A percentile compares a stretch with the other conserved stretches of the same genome.
These are phyloP conservation scores for Penstemon davidsonii DNA, from an alignment of 257 asterid species.

Conservation along the genomic window DNA sequence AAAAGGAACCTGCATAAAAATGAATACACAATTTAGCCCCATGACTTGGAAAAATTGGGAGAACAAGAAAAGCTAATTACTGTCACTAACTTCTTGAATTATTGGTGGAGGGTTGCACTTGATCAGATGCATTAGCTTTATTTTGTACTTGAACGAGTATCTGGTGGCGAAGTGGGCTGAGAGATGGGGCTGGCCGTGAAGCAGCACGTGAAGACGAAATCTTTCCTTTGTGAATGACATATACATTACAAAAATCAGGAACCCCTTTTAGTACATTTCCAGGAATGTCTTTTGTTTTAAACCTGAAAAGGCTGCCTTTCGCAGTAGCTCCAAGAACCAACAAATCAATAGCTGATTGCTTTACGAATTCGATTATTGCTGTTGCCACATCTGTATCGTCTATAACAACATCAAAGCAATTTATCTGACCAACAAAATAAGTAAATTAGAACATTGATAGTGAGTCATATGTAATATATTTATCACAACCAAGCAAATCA, in stretches of 20 bases:
- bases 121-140: constrained; percentile 33
- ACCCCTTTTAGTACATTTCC: constrained; percentile 64
- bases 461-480: no score
- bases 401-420: constrained; percentile 63
- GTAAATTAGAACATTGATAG: no score
- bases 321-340: constrained; percentile 76
- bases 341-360: constrained; percentile 62
- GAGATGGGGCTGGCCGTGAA: constrained; percentile 60
- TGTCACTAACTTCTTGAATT: constrained; percentile 48
- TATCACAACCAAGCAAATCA: background rate
- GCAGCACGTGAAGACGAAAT: constrained; percentile 68
- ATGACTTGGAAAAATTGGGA: background rate
- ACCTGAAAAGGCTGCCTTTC: constrained; percentile 74
- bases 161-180: constrained; percentile 71
- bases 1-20: constrained; percentile 35
- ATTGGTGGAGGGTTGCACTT: constrained; percentile 23
- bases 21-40: background rate
- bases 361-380: constrained; percentile 63
- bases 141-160: constrained; percentile 44
- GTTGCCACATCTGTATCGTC: constrained; percentile 65
- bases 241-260: constrained; percentile 80
- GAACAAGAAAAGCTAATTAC: constrained; percentile 6
- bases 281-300: constrained; percentile 75
- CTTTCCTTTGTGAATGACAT: constrained; percentile 77
- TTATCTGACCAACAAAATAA: constrained; percentile 42